phyloP scores from a whole-genome alignment of 192 early-diverging fungal genomes.

The Rhizoclosmatium globosum region DNA sequence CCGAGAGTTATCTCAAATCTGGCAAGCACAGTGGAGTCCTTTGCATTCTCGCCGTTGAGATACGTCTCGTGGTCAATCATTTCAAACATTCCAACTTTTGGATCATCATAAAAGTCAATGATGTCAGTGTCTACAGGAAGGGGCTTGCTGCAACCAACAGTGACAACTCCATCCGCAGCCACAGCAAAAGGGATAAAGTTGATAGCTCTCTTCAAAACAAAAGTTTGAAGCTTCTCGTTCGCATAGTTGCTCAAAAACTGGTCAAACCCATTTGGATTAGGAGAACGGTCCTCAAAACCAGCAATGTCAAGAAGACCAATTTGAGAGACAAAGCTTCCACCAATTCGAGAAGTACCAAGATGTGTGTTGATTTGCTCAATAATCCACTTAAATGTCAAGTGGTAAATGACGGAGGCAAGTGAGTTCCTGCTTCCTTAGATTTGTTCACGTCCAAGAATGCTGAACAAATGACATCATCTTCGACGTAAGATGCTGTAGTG shows the following conservation, averaged over 20 bases:
- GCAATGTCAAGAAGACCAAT: conserved; percentile 88
- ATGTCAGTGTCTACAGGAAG: conserved; percentile 55
- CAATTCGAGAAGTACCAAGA: conserved; percentile 63
- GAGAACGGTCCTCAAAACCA: conserved; percentile 68
- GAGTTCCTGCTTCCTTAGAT: conserved; percentile 78
- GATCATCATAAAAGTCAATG: conserved; percentile 75
- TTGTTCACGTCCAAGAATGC: conserved; percentile 78
- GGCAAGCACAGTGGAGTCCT: conserved; percentile 30
- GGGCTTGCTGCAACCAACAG: conserved; percentile 1
- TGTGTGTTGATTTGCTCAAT: conserved; percentile 84
- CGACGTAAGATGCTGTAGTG: conserved; percentile 82
- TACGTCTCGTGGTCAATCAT: conserved; percentile 73
- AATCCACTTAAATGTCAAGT: conserved; percentile 79
- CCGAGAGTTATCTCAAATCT: conserved; percentile 34
- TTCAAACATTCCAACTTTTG: conserved; percentile 75
- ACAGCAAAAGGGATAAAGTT: conserved; percentile 72
- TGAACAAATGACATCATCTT: conserved; percentile 84
- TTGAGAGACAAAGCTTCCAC: conserved; percentile 64
- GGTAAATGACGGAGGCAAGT: conserved; percentile 80
- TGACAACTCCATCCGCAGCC: conserved; percentile 60
- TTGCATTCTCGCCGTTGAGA: conserved; percentile 28
- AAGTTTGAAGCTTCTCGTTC: conserved; percentile 87
- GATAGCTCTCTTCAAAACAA: conserved; percentile 74
- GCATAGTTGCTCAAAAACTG: conserved; percentile 82
- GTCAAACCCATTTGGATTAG: conserved; percentile 67